Conservation (phyloP, 2,329 filamentous ascomycete genomes). For the Coniochaeta hoffmannii region DNA sequence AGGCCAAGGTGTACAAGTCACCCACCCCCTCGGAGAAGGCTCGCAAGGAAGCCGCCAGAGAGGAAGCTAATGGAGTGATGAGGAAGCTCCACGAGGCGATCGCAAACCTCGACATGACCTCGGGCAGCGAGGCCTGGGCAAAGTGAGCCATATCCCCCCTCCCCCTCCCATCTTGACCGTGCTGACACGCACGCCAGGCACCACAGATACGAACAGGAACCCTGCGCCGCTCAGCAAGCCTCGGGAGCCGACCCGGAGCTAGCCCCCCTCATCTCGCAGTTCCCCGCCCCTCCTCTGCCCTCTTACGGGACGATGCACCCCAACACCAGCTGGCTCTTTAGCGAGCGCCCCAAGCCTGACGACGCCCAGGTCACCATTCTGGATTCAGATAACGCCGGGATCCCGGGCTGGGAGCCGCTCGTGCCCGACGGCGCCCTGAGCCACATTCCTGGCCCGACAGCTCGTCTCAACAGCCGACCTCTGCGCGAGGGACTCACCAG, state of each 20-base stretch:
- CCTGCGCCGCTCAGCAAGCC: background rate
- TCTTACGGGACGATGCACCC: background rate
- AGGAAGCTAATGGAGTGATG: background rate
- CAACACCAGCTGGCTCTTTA: background rate
- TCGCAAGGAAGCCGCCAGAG: background rate
- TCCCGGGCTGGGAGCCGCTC: background rate
- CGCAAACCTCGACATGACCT: background rate
- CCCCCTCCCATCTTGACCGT: background rate
- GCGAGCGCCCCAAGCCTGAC: background rate
- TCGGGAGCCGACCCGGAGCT: background rate
- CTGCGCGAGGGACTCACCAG: background rate
- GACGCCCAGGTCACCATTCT: background rate
- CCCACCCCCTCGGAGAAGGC: background rate
- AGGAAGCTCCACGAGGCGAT: background rate
- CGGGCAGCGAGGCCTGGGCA: background rate
- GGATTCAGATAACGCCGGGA: background rate
- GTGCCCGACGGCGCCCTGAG: background rate
- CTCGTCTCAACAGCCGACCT: background rate
- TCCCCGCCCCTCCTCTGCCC: background rate
- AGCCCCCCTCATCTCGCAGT: background rate
- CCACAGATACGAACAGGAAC: background rate
- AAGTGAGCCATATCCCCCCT: background rate
- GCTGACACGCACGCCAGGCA: background rate
- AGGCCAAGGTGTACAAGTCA: background rate
- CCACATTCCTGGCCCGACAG: background rate